Evolutionary conservation across 2,329 filamentous ascomycete species (phyloP).

Genomic region (Cadophora malorum): DNA sequence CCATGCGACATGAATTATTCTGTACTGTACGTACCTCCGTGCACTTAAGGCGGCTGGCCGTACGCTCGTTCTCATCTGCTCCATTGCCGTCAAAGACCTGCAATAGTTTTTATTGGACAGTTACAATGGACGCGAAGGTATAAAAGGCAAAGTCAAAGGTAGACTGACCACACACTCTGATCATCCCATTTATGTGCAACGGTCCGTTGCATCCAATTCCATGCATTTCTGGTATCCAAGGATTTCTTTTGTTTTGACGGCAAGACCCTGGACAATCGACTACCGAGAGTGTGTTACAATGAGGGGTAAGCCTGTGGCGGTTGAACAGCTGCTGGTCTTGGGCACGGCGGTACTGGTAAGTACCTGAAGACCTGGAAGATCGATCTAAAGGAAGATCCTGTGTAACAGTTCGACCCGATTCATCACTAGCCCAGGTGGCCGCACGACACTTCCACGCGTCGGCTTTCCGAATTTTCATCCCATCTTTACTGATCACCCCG

Average conservation of each 20-base stretch:
- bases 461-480: slow-evolving; percentile 10
- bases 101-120: slow-evolving; percentile 2
- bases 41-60: neutral
- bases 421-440: slow-evolving; percentile 23
- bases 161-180: slow-evolving; percentile 19
- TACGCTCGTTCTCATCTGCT: neutral
- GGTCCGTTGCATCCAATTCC: slow-evolving; percentile 25
- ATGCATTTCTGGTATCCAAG: slow-evolving; percentile 24
- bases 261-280: slow-evolving; percentile 1
- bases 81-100: slow-evolving; percentile 1
- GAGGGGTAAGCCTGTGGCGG: slow-evolving; percentile 17
- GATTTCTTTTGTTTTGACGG: slow-evolving; percentile 12
- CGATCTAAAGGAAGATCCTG: slow-evolving; percentile 26
- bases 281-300: slow-evolving; percentile 16
- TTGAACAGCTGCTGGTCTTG: slow-evolving; percentile 6
- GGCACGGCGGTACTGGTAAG: neutral
- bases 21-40: neutral
- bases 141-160: neutral
- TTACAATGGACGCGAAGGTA: neutral
- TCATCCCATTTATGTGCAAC: slow-evolving; percentile 24
- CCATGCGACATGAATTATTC: slow-evolving; percentile 18
- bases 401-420: slow-evolving; percentile 28
- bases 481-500: slow-evolving; percentile 13
- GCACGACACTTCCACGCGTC: slow-evolving; percentile 12
- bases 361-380: slow-evolving; percentile 5